Evolutionary conservation across 495 filamentous ascomycete species (phyloP).

Genomic region (Astrothelium macrocarpum): DNA sequence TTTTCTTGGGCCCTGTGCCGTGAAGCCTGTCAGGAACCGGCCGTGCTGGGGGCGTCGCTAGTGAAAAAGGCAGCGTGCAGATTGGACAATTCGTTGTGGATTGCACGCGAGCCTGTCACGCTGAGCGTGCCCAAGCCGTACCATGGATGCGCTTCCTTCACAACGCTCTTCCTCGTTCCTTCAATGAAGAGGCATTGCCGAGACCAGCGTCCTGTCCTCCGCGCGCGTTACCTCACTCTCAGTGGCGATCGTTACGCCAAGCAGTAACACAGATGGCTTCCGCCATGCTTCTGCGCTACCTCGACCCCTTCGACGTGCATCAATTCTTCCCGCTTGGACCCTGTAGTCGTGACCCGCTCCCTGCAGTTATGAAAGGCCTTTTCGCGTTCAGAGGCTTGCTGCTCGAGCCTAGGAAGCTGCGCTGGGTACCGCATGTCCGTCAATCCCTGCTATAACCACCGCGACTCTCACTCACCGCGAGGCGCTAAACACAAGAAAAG

Average conservation of each 20-base stretch:
- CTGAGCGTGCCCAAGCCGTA: neutral
- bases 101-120: neutral
- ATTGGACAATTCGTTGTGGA: slow-evolving; percentile 4
- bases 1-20: neutral
- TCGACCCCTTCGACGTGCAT: slow-evolving; percentile 1
- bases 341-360: neutral
- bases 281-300: slow-evolving; percentile 1
- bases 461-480: slow-evolving; percentile 1
- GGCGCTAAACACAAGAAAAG: slow-evolving; percentile 2
- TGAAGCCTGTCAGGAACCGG: neutral
- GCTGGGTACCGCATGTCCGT: neutral
- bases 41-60: neutral
- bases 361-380: neutral
- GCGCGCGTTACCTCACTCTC: neutral
- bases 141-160: neutral
- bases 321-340: neutral
- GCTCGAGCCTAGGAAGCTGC: neutral
- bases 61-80: neutral
- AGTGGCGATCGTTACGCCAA: neutral
- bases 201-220: neutral
- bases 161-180: slow-evolving; percentile 1
- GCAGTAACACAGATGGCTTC: neutral
- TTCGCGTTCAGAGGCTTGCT: neutral
- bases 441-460: neutral
- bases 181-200: neutral